Evolutionary conservation across 257 asterid genomes (phyloP).

Genomic region (Anisodus tanguticus): DNA sequence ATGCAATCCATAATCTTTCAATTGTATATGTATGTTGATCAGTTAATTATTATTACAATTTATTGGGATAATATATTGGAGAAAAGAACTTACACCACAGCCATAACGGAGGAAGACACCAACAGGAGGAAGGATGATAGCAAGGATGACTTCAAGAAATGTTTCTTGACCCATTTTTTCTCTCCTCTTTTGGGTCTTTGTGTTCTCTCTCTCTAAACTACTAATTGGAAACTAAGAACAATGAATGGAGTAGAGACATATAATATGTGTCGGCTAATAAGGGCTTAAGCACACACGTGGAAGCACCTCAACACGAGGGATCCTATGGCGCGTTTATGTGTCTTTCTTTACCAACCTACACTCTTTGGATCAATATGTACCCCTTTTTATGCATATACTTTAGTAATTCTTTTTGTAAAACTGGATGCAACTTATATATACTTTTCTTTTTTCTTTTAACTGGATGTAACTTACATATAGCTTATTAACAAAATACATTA

Average conservation of each 20-base stretch:
- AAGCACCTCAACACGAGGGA: conserved; percentile 36
- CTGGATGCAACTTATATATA: too few relatives aligned
- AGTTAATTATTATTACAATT: too few relatives aligned
- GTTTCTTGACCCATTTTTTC: conserved; percentile 79
- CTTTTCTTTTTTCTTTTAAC: too few relatives aligned
- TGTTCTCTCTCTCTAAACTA: background rate
- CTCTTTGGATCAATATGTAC: too few relatives aligned
- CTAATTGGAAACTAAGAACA: background rate
- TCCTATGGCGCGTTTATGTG: background rate
- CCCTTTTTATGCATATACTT: too few relatives aligned
- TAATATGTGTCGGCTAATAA: conserved; percentile 43
- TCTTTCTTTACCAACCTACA: background rate
- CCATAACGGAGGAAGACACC: conserved; percentile 96
- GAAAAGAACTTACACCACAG: conserved; percentile 62
- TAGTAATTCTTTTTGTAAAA: too few relatives aligned
- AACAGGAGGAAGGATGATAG: conserved; percentile 84
- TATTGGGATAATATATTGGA: background rate
- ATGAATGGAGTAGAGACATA: background rate
- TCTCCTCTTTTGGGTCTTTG: background rate
- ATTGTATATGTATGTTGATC: background rate
- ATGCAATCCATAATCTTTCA: background rate
- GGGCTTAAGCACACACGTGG: conserved; percentile 45
- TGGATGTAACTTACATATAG: too few relatives aligned
- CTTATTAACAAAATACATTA: too few relatives aligned
- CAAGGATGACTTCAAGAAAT: conserved; percentile 77